Percentiles rank a stretch among this genome's conserved stretches.
phyloP scores from a whole-genome alignment of 2,329 filamentous ascomycete species.

The Tolypocladium paradoxum region DNA sequence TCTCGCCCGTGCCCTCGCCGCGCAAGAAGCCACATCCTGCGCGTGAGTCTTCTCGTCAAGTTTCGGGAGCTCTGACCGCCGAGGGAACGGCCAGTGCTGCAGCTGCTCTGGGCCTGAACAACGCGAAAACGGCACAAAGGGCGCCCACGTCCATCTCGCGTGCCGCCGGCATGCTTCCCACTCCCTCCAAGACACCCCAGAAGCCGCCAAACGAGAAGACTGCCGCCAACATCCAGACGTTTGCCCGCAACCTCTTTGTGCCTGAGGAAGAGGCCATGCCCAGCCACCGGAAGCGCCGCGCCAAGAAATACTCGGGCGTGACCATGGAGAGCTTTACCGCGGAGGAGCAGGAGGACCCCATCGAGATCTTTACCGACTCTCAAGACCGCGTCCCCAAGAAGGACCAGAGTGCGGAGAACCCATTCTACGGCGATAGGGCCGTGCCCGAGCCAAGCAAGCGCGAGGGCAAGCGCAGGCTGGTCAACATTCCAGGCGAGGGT shows the following conservation, averaged over 20 bases:
- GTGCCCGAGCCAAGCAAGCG: slow-evolving; percentile 31
- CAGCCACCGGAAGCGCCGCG: slow-evolving; percentile 45
- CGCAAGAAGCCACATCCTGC: slow-evolving; percentile 39
- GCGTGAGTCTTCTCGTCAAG: slow-evolving; percentile 36
- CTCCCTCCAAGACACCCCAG: slow-evolving; percentile 66
- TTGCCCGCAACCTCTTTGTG: slow-evolving; percentile 54
- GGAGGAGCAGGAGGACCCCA: slow-evolving; percentile 46
- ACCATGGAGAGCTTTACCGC: slow-evolving; percentile 47
- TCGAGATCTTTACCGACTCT: slow-evolving; percentile 68
- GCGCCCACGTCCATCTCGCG: slow-evolving; percentile 19
- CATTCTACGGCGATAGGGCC: slow-evolving; percentile 49
- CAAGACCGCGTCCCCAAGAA: slow-evolving; percentile 64
- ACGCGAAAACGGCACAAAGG: slow-evolving; percentile 15
- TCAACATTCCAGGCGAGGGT: slow-evolving; percentile 46
- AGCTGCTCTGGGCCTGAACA: slow-evolving; percentile 25
- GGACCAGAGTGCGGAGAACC: slow-evolving; percentile 58
- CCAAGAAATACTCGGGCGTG: slow-evolving; percentile 45
- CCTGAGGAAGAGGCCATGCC: slow-evolving; percentile 47
- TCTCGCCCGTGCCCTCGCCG: slow-evolving; percentile 35
- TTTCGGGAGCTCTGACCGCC: slow-evolving; percentile 32
- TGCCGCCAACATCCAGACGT: slow-evolving; percentile 37
- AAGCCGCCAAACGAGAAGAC: slow-evolving; percentile 46
- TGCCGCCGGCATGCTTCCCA: slow-evolving; percentile 53
- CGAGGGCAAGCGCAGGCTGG: slow-evolving; percentile 43
- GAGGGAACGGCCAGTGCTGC: slow-evolving; percentile 33